Conservation (phyloP, 306 rosid genomes). For the Medicago truncatula region MtrunA17r5.0-ANR NC_053046.1:1479501-1480000, state of each 20-base stretch:
- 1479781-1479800: constrained; percentile 2
- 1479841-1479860: not conserved
- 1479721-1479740: constrained; percentile 56
- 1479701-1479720: constrained; percentile 83
- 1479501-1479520: constrained; percentile 84
- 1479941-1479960: not conserved
- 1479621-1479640: constrained; percentile 67
- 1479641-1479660: constrained; percentile 46
- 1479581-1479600: constrained; percentile 43
- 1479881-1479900: not conserved
- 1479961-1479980: not conserved
- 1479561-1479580: not conserved
- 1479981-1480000: not conserved
- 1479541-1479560: not conserved
- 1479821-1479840: not conserved
- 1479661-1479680: constrained; percentile 50
- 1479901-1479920: not conserved
- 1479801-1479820: not conserved
- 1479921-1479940: no score
- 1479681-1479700: constrained; percentile 80
- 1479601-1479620: constrained; percentile 63
- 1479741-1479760: constrained; percentile 8
- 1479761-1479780: constrained; percentile 26
- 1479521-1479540: not conserved
- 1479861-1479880: not conserved